Evolutionary conservation across 2,329 filamentous ascomycete species (phyloP).

Genomic region (Sordariomycetes sp.): DNA sequence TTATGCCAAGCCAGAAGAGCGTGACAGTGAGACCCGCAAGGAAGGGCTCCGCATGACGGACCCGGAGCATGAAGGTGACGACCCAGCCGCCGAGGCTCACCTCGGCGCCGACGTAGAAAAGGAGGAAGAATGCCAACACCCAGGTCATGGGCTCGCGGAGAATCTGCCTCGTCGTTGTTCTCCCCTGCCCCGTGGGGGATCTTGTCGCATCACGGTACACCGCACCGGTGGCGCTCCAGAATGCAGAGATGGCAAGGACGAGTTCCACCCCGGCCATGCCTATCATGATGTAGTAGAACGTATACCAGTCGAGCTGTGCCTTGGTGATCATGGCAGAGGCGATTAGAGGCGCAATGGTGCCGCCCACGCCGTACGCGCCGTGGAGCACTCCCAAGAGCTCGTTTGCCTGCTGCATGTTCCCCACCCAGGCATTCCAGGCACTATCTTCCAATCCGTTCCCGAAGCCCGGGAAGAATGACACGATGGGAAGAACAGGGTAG

Average conservation of each 20-base stretch:
- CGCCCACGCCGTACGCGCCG: constrained; percentile 62
- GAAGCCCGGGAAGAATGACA: constrained; percentile 56
- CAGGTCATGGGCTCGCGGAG: constrained; percentile 48
- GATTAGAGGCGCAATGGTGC: constrained; percentile 56
- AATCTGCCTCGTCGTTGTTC: constrained; percentile 32
- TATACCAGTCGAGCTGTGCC: constrained; percentile 53
- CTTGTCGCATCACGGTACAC: constrained; percentile 36
- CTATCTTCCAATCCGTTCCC: constrained; percentile 60
- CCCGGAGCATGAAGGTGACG: constrained; percentile 75
- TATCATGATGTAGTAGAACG: constrained; percentile 58
- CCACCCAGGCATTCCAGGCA: constrained; percentile 51
- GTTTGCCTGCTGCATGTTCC: constrained; percentile 63
- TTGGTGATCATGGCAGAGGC: constrained; percentile 64
- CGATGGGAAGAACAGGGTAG: constrained; percentile 54
- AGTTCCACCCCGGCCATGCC: constrained; percentile 47
- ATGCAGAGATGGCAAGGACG: constrained; percentile 37
- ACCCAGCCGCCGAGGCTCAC: constrained; percentile 73
- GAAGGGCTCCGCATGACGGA: constrained; percentile 59
- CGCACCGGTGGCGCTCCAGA: constrained; percentile 51
- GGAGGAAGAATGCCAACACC: constrained; percentile 61
- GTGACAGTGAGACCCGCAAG: constrained; percentile 65
- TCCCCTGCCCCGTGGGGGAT: constrained; percentile 20
- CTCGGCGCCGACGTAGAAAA: constrained; percentile 72
- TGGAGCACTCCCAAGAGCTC: constrained; percentile 65
- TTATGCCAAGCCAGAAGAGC: constrained; percentile 78